Conservation (phyloP, 129 eudicot genomes). For the Scalesia atractyloides region DNA sequence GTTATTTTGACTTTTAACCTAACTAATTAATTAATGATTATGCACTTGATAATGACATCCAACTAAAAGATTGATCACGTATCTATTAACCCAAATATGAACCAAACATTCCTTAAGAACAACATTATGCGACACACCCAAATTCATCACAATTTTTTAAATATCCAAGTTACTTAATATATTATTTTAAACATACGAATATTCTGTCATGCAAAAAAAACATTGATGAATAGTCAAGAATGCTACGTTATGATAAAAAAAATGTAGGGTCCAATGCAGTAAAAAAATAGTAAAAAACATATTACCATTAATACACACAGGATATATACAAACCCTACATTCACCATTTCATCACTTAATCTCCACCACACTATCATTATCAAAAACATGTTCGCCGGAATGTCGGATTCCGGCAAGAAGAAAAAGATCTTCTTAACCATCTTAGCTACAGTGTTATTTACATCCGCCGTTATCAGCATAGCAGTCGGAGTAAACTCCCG, state of each 20-base stretch:
- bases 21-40: background rate
- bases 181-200: background rate
- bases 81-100: background rate
- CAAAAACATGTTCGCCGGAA: constrained; percentile 46
- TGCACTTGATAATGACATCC: background rate
- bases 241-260: background rate
- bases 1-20: background rate
- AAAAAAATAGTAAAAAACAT: background rate
- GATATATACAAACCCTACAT: background rate
- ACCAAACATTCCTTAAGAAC: background rate
- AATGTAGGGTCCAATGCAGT: background rate
- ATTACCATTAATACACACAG: constrained; percentile 9
- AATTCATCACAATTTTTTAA: background rate
- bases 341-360: constrained; percentile 12
- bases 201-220: too few relatives aligned
- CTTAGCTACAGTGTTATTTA: constrained; percentile 38
- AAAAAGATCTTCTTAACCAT: constrained; percentile 38
- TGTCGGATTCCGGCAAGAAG: constrained; percentile 38
- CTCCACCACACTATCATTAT: constrained; percentile 14
- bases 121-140: background rate
- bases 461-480: constrained; percentile 26
- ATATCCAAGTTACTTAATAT: background rate
- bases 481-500: constrained; percentile 43
- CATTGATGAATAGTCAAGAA: background rate
- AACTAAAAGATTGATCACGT: background rate